Evolutionary conservation across 352 stramenopile species (phyloP).

Genomic region (Phytophthora hibernalis): DNA sequence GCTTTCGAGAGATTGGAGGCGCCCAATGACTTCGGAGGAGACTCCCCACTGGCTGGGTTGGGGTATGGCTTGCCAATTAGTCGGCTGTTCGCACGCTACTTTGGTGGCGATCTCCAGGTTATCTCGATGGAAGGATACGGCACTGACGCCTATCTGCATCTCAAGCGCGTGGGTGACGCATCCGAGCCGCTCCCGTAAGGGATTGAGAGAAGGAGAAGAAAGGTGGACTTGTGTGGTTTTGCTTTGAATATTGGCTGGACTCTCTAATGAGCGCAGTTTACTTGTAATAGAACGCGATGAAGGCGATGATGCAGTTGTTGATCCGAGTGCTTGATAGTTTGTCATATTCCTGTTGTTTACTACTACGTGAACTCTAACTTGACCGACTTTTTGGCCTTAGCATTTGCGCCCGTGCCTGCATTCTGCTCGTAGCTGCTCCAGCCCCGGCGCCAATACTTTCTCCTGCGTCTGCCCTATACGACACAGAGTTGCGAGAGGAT

Average conservation of each 20-base stretch:
- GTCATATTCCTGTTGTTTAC: too few relatives aligned
- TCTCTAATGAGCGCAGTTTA: conserved; percentile 3
- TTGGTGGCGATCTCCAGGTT: conserved; percentile 99
- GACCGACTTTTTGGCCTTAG: conserved; percentile 54
- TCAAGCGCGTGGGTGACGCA: conserved; percentile 93
- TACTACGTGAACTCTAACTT: conserved; percentile 10
- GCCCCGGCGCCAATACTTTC: conserved; percentile 13
- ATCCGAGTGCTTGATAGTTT: too few relatives aligned
- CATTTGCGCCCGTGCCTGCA: conserved; percentile 64
- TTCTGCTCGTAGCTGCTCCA: conserved; percentile 47
- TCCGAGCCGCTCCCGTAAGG: conserved; percentile 85
- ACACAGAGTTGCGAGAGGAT: conserved; percentile 20
- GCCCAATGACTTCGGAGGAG: conserved; percentile 86
- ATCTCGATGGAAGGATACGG: conserved; percentile 99
- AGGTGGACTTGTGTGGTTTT: neutral
- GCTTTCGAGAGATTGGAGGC: conserved; percentile 92
- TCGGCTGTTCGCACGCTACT: conserved; percentile 99
- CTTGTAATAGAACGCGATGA: conserved; percentile 19
- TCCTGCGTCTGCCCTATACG: conserved; percentile 1
- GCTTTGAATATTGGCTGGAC: conserved; percentile 5
- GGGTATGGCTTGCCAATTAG: conserved; percentile 97
- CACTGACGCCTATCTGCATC: conserved; percentile 97
- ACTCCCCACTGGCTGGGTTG: conserved; percentile 94
- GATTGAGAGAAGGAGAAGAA: neutral
- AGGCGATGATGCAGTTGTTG: neutral